These are phyloP conservation scores for Monilinia aucupariae DNA, from an alignment of 2,329 filamentous ascomycete genomes.

Conservation along the genomic window DNA sequence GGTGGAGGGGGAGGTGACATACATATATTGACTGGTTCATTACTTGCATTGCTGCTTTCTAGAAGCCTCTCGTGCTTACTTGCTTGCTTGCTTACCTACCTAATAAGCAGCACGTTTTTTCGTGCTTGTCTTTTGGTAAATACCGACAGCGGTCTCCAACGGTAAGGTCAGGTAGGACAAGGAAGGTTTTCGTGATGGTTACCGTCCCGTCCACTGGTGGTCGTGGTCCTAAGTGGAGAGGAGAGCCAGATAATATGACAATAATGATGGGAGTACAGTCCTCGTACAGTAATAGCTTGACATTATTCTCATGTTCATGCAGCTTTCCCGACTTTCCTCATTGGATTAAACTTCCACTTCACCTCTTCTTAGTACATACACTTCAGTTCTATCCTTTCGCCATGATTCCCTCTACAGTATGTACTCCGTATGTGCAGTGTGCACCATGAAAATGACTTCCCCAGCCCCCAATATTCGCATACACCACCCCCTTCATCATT, in stretches of 20 bases:
- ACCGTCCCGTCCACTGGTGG: too few relatives aligned
- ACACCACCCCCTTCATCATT: neutral
- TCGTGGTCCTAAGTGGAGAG: too few relatives aligned
- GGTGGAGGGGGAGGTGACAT: too few relatives aligned
- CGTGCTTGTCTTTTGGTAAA: too few relatives aligned
- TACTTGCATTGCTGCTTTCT: neutral
- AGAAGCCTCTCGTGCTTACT: neutral
- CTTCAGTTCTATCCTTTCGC: neutral
- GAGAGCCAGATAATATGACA: too few relatives aligned
- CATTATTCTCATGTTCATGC: too few relatives aligned
- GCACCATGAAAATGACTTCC: neutral
- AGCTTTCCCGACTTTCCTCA: neutral
- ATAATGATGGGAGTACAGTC: too few relatives aligned
- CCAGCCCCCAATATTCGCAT: conserved; percentile 9
- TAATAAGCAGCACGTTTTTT: neutral
- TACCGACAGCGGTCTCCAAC: neutral
- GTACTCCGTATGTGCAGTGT: neutral
- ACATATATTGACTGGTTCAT: too few relatives aligned
- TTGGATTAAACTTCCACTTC: neutral
- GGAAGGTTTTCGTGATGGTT: too few relatives aligned
- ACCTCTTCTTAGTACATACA: neutral
- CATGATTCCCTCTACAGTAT: neutral
- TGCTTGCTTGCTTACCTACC: too few relatives aligned
- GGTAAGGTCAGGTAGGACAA: too few relatives aligned
- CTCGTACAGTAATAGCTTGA: too few relatives aligned